Conservation (phyloP, 1,284 basidiomycete species). For the Pseudozyma sp. region DNA sequence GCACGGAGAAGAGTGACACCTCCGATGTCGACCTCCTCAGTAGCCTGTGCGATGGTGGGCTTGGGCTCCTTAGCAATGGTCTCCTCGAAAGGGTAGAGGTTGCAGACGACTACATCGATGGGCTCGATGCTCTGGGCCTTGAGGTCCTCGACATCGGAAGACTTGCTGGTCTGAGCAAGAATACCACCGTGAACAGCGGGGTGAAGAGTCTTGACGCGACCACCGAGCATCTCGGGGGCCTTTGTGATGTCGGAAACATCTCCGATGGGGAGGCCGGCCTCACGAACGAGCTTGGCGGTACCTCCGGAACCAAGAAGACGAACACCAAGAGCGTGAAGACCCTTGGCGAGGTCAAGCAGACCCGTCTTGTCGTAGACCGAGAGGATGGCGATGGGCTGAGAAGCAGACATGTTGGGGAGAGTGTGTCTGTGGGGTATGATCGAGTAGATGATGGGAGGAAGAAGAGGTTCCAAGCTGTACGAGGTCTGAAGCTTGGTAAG, state of each 20-base stretch:
- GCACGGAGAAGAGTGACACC: constrained; percentile 97
- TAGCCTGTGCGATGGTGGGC: constrained; percentile 89
- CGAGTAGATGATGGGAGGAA: constrained; percentile 18
- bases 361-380: constrained; percentile 98
- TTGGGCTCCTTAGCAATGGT: constrained; percentile 85
- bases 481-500: not conserved
- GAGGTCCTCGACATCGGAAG: constrained; percentile 64
- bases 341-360: constrained; percentile 88
- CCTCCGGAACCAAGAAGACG: constrained; percentile 93
- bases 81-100: constrained; percentile 92
- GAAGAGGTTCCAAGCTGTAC: not conserved
- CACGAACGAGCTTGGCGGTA: constrained; percentile 96
- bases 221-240: constrained; percentile 99
- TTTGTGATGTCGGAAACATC: constrained; percentile 98
- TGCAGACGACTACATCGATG: constrained; percentile 77
- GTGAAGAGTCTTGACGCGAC: constrained; percentile 98
- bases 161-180: constrained; percentile 64
- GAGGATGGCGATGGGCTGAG: constrained; percentile 76
- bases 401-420: constrained; percentile 33
- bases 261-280: constrained; percentile 89
- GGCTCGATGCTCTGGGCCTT: constrained; percentile 60
- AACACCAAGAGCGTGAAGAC: constrained; percentile 83
- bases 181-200: constrained; percentile 94
- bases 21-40: constrained; percentile 99
- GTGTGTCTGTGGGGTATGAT: constrained; percentile 7